Base-by-base conservation (phyloP, 371 early-diverging fungal genomes). In the Mortierella sp. region DNA sequence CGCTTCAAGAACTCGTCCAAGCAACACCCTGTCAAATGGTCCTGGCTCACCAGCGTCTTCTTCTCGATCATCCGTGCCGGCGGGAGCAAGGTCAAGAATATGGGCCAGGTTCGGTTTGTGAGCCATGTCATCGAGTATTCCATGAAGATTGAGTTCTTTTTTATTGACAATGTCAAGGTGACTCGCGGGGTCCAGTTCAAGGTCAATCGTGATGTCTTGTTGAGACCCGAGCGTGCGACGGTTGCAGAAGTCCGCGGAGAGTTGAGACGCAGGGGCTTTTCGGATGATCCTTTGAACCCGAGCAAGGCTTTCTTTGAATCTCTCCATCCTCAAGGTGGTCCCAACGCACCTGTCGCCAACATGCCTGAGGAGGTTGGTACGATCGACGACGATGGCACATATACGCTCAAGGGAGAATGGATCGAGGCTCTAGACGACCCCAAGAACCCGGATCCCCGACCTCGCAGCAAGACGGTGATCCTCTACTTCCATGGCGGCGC, bases 401-500 rank as follows among this genome's bases (percentile, higher is more conserved):
- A 72, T 43, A 74, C 54, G 8, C 64, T 83, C 11, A 37, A 69
- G 8, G 79, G 83, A 14, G 83, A 83, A 69, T 83, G 83, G 83
- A 79, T 83, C 57, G 80, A 79, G 59, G 72, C 77, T 19, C 26
- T 72, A 0, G 74, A 51, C 1, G 75, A 69, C 9, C 74, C 73
- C 31, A 72, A 77, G 43, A n/a, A 73, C 31, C 73, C 73, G 46
- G 75, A 79, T 5, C 59, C 51, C 8, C 78, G 78, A 43, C 82
- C 82, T 5, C 28, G 69, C 19, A 79, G 75, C 74, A 61, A 76
- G n/a, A 79, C 80, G 11, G 83, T 83, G 48, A 67, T 79, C 57
- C 71, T 83, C 10, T 78, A 78, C 73, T 82, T 82, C 51, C 82
- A 82, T 19, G 82, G 82, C 5, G 83, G 83, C 11, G 83, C 46